phyloP scores from a whole-genome alignment of 352 stramenopile genomes.

The Phytopythium chamaehyphon region DNA sequence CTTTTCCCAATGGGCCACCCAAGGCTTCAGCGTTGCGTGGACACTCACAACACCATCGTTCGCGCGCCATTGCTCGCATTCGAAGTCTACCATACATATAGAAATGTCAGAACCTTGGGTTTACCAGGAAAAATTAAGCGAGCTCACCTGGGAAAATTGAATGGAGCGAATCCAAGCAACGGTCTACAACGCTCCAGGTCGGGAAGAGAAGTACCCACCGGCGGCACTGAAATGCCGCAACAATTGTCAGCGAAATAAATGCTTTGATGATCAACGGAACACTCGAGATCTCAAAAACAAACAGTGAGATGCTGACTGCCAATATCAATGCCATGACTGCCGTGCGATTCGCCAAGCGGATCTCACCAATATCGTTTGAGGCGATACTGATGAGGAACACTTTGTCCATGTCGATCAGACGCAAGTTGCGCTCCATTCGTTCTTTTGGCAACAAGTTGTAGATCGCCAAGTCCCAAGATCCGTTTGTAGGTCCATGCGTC shows the following conservation, averaged over 20 bases:
- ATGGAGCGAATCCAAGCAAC: slow-evolving; percentile 31
- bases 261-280: background rate
- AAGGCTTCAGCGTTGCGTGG: slow-evolving; percentile 45
- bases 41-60: slow-evolving; percentile 75
- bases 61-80: slow-evolving; percentile 45
- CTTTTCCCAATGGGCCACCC: slow-evolving; percentile 29
- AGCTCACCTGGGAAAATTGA: slow-evolving; percentile 32
- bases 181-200: slow-evolving; percentile 42
- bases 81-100: slow-evolving; percentile 17
- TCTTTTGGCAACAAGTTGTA: slow-evolving; percentile 42
- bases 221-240: slow-evolving; percentile 7
- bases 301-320: background rate
- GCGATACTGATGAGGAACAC: slow-evolving; percentile 53
- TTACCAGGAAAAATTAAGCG: too few species aligned
- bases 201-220: slow-evolving; percentile 32
- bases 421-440: slow-evolving; percentile 41
- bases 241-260: background rate
- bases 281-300: slow-evolving; percentile 6
- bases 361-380: slow-evolving; percentile 33
- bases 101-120: too few species aligned
- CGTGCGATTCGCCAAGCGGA: slow-evolving; percentile 17
- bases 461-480: slow-evolving; percentile 41
- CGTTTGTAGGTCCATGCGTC: slow-evolving; percentile 27
- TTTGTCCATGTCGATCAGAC: slow-evolving; percentile 49
- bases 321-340: slow-evolving; percentile 6